Percentiles rank a stretch among this genome's conserved stretches.
Conservation (phyloP, 352 stramenopile species). For the Pythium sukuiense region DNA sequence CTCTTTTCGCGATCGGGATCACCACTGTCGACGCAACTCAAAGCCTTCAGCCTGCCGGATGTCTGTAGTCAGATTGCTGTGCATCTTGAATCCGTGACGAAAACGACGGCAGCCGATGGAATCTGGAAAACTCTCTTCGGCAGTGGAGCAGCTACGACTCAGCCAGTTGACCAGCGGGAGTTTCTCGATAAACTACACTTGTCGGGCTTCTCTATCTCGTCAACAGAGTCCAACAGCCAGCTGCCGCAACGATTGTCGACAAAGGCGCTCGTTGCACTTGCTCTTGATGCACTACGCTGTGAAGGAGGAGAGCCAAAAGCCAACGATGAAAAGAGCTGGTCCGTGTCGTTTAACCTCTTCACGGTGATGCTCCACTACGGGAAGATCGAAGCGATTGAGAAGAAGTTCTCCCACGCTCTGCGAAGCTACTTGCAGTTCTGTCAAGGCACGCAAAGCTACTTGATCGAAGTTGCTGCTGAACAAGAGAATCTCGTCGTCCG, state of each 20-base stretch:
- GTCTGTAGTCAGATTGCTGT: slow-evolving; percentile 34
- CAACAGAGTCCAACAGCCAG: background rate
- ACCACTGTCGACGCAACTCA: slow-evolving; percentile 31
- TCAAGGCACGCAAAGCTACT: slow-evolving; percentile 43
- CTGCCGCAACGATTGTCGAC: slow-evolving; percentile 29
- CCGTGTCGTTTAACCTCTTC: slow-evolving; percentile 47
- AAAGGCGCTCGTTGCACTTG: slow-evolving; percentile 42
- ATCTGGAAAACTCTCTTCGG: slow-evolving; percentile 59
- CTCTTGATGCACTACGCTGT: slow-evolving; percentile 42
- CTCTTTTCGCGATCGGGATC: slow-evolving; percentile 21
- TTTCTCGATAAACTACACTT: slow-evolving; percentile 47
- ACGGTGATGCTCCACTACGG: slow-evolving; percentile 41
- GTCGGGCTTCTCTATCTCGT: slow-evolving; percentile 32
- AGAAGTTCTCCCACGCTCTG: slow-evolving; percentile 46
- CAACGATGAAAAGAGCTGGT: slow-evolving; percentile 29
- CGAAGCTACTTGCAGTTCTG: slow-evolving; percentile 37
- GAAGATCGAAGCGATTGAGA: slow-evolving; percentile 53
- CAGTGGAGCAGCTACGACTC: slow-evolving; percentile 9
- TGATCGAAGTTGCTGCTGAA: slow-evolving; percentile 44
- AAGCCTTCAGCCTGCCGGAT: slow-evolving; percentile 30
- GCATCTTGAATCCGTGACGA: slow-evolving; percentile 39
- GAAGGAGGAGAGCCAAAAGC: slow-evolving; percentile 25
- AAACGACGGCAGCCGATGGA: slow-evolving; percentile 29
- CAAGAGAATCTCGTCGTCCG: slow-evolving; percentile 38
- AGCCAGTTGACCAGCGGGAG: slow-evolving; percentile 40